phyloP scores from a whole-genome alignment of 495 filamentous ascomycete species.

The Aspergillus ostianus region DNA sequence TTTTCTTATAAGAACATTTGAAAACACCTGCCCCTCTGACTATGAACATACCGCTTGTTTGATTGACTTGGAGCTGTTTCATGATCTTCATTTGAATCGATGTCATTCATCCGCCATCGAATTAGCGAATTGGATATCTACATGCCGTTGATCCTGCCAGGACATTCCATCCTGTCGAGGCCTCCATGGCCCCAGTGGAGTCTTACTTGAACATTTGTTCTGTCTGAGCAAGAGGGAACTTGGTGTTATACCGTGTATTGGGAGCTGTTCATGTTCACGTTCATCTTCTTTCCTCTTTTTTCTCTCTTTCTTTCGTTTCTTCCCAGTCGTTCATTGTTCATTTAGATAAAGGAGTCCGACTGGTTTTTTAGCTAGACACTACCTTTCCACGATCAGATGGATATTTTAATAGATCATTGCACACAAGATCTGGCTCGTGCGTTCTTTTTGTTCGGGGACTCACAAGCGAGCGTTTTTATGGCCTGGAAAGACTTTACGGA shows the following conservation, averaged over 20 bases:
- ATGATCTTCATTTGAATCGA: background rate
- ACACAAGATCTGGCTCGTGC: background rate
- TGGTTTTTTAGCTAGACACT: background rate
- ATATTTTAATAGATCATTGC: background rate
- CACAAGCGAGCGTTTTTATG: background rate
- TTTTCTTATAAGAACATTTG: too few relatives aligned
- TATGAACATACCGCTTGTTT: background rate
- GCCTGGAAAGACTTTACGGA: background rate
- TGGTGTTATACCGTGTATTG: background rate
- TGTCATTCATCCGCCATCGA: background rate
- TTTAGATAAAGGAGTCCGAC: background rate
- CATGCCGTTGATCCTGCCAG: background rate
- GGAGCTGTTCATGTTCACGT: background rate
- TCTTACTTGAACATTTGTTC: background rate
- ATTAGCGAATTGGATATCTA: background rate
- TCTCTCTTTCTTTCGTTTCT: background rate
- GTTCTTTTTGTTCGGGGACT: background rate
- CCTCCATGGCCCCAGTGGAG: background rate
- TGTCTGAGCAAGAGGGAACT: conserved; percentile 11
- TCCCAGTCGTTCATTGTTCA: too few relatives aligned
- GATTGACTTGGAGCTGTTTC: background rate
- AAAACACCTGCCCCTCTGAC: background rate
- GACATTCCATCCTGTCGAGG: background rate
- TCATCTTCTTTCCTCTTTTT: background rate
- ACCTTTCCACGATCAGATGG: background rate